Conservation (phyloP, 2,329 filamentous ascomycete genomes). For the Gnomoniopsis sp. region DNA sequence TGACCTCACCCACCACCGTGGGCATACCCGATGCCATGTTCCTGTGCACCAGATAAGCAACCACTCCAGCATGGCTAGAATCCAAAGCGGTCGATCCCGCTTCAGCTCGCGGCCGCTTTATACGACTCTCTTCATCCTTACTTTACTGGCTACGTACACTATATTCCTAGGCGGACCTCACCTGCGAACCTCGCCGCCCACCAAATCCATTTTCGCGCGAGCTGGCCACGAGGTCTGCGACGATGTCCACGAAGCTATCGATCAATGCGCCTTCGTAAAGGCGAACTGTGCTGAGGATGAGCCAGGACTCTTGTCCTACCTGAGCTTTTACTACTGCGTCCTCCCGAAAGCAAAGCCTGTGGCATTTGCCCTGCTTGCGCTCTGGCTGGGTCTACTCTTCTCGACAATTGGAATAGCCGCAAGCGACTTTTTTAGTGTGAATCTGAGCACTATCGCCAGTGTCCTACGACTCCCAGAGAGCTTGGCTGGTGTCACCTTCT, state of each 20-base stretch:
- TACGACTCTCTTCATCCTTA: conserved; percentile 43
- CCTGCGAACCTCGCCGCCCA: conserved; percentile 3
- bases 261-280: conserved; percentile 85
- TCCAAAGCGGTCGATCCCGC: conserved; percentile 31
- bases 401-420: conserved; percentile 96
- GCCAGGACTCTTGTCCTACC: conserved; percentile 83
- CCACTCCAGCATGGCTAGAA: conserved; percentile 25
- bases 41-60: background rate
- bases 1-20: background rate
- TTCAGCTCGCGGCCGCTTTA: conserved; percentile 48
- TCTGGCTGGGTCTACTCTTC: conserved; percentile 88
- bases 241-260: conserved; percentile 69
- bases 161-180: conserved; percentile 28
- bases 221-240: conserved; percentile 59
- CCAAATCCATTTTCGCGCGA: conserved; percentile 18
- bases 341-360: conserved; percentile 66
- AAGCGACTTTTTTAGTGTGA: conserved; percentile 97
- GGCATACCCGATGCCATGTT: conserved; percentile 11
- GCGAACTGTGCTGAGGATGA: conserved; percentile 84
- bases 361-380: conserved; percentile 72
- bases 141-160: conserved; percentile 42
- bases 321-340: conserved; percentile 85
- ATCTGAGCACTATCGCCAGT: conserved; percentile 86
- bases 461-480: conserved; percentile 93
- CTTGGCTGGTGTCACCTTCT: conserved; percentile 90